Evolutionary conservation across 2,329 filamentous ascomycete species (phyloP).

Genomic region (Sporothrix luriei): DNA sequence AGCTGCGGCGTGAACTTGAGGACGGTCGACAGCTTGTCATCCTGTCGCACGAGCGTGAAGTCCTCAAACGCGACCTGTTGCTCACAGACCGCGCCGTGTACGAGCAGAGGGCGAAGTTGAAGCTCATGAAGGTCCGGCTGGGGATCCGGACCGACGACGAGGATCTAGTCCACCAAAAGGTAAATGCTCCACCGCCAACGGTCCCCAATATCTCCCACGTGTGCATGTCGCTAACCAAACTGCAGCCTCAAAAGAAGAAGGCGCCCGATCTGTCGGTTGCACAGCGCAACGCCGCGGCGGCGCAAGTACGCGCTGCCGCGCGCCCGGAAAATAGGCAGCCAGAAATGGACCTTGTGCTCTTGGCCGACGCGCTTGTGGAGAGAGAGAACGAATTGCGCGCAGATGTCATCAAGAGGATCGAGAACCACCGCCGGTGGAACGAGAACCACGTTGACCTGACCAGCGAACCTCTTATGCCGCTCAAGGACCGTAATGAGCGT

Average conservation of each 20-base stretch:
- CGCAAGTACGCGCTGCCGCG: slow-evolving; percentile 69
- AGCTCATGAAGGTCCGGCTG: slow-evolving; percentile 84
- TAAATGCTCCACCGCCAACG: slow-evolving; percentile 47
- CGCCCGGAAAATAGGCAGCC: slow-evolving; percentile 68
- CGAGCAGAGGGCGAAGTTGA: slow-evolving; percentile 77
- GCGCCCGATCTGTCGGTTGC: slow-evolving; percentile 61
- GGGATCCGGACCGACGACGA: slow-evolving; percentile 92
- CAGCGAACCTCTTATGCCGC: slow-evolving; percentile 78
- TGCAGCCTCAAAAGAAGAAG: slow-evolving; percentile 72
- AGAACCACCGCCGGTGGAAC: slow-evolving; percentile 91
- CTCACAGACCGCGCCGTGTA: slow-evolving; percentile 76
- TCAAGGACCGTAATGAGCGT: slow-evolving; percentile 64
- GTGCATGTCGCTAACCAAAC: slow-evolving; percentile 41
- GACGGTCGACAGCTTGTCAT: slow-evolving; percentile 80
- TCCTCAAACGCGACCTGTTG: slow-evolving; percentile 75
- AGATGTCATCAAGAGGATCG: slow-evolving; percentile 83
- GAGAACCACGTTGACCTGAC: slow-evolving; percentile 86
- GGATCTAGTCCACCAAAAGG: slow-evolving; percentile 91
- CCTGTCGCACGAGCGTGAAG: slow-evolving; percentile 77
- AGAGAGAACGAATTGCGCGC: slow-evolving; percentile 77
- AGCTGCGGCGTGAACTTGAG: slow-evolving; percentile 86
- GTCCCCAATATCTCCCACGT: background rate
- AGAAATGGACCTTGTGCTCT: slow-evolving; percentile 75
- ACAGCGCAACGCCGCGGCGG: slow-evolving; percentile 61
- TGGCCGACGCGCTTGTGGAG: slow-evolving; percentile 77